Percentiles rank a stretch among this genome's conserved stretches.
phyloP scores from a whole-genome alignment of 345 rosid species.

The Passiflora organensis region DNA sequence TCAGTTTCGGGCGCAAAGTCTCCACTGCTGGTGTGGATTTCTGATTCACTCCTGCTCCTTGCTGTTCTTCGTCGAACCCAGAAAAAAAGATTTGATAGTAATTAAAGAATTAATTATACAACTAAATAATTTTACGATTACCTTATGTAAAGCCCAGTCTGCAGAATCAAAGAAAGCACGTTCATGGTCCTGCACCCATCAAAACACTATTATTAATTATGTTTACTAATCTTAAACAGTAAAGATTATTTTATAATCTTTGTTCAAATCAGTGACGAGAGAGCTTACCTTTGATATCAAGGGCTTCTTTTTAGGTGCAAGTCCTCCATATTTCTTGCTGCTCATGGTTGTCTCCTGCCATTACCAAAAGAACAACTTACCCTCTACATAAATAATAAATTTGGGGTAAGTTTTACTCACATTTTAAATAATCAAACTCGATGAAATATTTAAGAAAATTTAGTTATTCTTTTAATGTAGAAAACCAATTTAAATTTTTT shows the following conservation, averaged over 20 bases:
- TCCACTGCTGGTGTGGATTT: constrained; percentile 49
- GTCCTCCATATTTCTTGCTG: constrained; percentile 62
- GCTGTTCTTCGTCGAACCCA: constrained; percentile 32
- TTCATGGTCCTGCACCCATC: constrained; percentile 47
- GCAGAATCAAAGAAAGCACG: constrained; percentile 95
- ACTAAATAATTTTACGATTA: constrained; percentile 18
- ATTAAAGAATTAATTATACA: not conserved
- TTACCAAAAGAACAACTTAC: too few relatives aligned
- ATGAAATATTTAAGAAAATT: too few relatives aligned
- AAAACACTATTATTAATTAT: not conserved
- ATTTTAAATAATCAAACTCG: too few relatives aligned
- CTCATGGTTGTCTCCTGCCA: constrained; percentile 26
- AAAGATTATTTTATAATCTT: not conserved
- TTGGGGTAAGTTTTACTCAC: too few relatives aligned
- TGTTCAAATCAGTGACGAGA: too few relatives aligned
- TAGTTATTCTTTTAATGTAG: too few relatives aligned
- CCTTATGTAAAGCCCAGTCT: constrained; percentile 86
- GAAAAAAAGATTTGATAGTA: not conserved
- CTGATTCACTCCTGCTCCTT: constrained; percentile 51
- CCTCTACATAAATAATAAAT: too few relatives aligned
- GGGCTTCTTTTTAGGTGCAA: constrained; percentile 82
- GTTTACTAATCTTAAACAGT: not conserved
- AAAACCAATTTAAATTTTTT: too few relatives aligned
- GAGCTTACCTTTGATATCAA: constrained; percentile 60
- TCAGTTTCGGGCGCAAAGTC: constrained; percentile 59